Conservation (phyloP, 2,329 filamentous ascomycete genomes). For the Leptographium wingfieldii region DNA sequence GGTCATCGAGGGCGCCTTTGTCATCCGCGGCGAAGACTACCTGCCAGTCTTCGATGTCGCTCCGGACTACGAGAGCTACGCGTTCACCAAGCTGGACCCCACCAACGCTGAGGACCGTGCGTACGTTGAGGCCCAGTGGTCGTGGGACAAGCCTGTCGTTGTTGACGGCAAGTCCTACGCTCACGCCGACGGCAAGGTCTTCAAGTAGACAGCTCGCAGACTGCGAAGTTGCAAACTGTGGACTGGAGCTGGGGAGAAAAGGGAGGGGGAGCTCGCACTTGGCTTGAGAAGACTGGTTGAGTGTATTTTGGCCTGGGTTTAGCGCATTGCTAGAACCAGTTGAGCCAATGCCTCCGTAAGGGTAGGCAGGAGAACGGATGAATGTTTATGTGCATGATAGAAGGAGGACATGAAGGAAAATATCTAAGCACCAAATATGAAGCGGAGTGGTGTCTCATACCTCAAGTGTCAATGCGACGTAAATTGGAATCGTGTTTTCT, state of each 20-base stretch:
- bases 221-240: no score
- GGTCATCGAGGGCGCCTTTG: slow-evolving; percentile 82
- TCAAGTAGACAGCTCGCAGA: slow-evolving; percentile 61
- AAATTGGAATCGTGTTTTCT: no score
- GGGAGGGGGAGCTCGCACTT: neutral
- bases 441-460: neutral
- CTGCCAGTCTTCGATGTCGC: slow-evolving; percentile 87
- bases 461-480: no score
- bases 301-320: neutral
- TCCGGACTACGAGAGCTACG: slow-evolving; percentile 93
- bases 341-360: neutral
- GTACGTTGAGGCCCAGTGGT: slow-evolving; percentile 79
- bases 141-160: slow-evolving; percentile 74
- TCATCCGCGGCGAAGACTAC: slow-evolving; percentile 85
- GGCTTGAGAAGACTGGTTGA: neutral
- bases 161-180: slow-evolving; percentile 79
- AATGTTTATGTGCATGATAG: neutral
- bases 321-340: neutral
- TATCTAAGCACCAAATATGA: neutral
- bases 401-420: neutral
- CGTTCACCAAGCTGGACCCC: slow-evolving; percentile 92
- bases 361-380: neutral
- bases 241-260: neutral
- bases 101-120: slow-evolving; percentile 72
- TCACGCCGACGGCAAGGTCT: slow-evolving; percentile 91